Conservation (phyloP, 768 basidiomycete species). For the Dioszegia aurantiaca region DNA sequence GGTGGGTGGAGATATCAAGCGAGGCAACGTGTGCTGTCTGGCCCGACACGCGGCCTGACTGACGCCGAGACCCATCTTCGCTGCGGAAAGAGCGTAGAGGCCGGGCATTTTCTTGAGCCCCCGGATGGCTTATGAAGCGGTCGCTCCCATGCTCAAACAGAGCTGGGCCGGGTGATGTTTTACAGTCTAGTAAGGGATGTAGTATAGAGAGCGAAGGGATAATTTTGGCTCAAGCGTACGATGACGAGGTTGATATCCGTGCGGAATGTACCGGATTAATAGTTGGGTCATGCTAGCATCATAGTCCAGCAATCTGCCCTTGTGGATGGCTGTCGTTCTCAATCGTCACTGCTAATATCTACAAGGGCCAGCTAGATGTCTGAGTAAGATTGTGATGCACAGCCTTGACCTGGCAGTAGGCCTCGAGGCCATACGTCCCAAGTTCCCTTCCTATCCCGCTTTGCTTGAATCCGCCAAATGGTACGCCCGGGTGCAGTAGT, state of each 20-base stretch:
- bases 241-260: not conserved
- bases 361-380: slow-evolving; percentile 16
- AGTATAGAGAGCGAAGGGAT: no score
- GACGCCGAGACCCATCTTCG: not conserved
- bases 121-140: no score
- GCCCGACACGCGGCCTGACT: not conserved
- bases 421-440: slow-evolving; percentile 67
- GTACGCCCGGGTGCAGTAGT: slow-evolving; percentile 71
- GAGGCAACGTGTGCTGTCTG: not conserved
- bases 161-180: no score
- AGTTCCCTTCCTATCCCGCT: slow-evolving; percentile 74
- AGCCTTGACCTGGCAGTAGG: slow-evolving; percentile 66
- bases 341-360: not conserved
- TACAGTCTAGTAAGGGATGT: no score
- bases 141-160: no score
- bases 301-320: no score
- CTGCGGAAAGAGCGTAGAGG: not conserved
- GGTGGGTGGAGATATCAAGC: slow-evolving; percentile 7
- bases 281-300: no score
- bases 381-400: slow-evolving; percentile 63
- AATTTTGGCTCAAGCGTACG: no score
- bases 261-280: not conserved
- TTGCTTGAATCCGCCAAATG: slow-evolving; percentile 82
- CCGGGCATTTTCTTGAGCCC: not conserved
- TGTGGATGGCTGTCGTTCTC: no score